Base-by-base conservation (phyloP, 345 rosid genomes). In the Citrus australasica region DNA sequence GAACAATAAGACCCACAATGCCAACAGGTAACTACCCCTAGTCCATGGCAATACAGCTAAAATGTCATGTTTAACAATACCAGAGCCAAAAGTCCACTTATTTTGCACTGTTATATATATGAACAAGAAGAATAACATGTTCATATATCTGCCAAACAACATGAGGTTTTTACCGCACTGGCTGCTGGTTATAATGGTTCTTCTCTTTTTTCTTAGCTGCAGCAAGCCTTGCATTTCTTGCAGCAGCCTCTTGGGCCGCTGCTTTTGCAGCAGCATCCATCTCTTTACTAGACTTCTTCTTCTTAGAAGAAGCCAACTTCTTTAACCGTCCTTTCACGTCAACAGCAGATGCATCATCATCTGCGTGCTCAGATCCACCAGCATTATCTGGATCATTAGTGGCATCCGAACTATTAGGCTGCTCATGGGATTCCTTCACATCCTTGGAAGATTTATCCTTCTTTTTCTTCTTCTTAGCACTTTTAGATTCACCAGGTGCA, bases 121-220 rank as follows among this genome's bases (percentile, higher is more conserved):
- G 81, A 82, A 83, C 84, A 86, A 76, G 58, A 37, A 74, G 78
- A 75, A 83, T 61, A 74, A 76, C 80, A 79, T 79, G 87, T 81
- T 81, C 84, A 73, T 64, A 65, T 67, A 67, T 30, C 25, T 71
- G 69, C 75, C 7, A 61, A 46, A 74, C 48, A 28, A 53, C 67
- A 73, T 2, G 17, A 35, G 35, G 62, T 0, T 25, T 79, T 87
- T 80, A 89, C 84, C 94, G 86, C 77, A 85, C 82, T 3, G 94
- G 94, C 83, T 91, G 94, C 85, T 91, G 94, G 77, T 91, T 91
- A 87, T 91, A 91, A 79, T 91, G 94, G 71, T 83, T 89, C 87
- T 89, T 91, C 83, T 91, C 94, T 70, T 91, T 91, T 79, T 91
- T 91, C 90, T 91, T 91, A 33, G 92, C 89, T 7, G 94, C 91